Conservation (phyloP, 306 rosid species). For the Coriaria nepalensis region DNA sequence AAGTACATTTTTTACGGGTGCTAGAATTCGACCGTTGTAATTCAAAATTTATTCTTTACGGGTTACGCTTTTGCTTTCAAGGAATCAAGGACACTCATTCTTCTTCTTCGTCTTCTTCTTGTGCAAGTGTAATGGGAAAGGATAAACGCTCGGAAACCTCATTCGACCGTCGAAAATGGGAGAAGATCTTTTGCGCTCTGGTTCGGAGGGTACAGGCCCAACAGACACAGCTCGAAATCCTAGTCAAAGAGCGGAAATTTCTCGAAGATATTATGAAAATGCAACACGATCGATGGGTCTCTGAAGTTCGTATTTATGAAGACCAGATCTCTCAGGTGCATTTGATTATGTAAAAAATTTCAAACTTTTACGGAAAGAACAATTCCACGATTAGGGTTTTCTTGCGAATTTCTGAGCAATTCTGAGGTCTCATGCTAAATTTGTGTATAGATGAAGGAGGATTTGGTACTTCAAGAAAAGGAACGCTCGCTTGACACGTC, state of each 20-base stretch:
- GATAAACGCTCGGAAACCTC: conserved; percentile 13
- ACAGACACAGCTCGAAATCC: conserved; percentile 52
- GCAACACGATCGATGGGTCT: conserved; percentile 53
- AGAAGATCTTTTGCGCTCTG: conserved; percentile 33
- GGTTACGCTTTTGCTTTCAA: background rate
- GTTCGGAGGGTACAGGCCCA: conserved; percentile 38
- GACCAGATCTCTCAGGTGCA: conserved; percentile 41
- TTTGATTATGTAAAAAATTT: background rate
- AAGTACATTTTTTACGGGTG: no score
- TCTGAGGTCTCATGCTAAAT: conserved; percentile 4
- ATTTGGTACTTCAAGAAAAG: conserved; percentile 31
- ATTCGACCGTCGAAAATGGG: conserved; percentile 41
- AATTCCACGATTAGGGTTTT: conserved; percentile 1
- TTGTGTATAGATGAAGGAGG: conserved; percentile 34
- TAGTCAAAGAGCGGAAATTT: conserved; percentile 33
- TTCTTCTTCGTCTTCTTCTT: conserved; percentile 1
- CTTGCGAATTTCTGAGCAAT: conserved; percentile 4
- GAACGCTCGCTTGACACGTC: conserved; percentile 28
- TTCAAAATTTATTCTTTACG: no score
- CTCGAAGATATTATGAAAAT: conserved; percentile 37
- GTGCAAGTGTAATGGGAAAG: conserved; percentile 28
- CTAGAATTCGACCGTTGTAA: conserved; percentile 6
- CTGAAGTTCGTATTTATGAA: conserved; percentile 29
- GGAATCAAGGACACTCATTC: conserved; percentile 1
- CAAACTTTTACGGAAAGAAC: background rate